Percentiles rank a stretch among this genome's conserved stretches.
Evolutionary conservation across 768 basidiomycete genomes (phyloP).

Genomic region (Suillus americanus): DNA sequence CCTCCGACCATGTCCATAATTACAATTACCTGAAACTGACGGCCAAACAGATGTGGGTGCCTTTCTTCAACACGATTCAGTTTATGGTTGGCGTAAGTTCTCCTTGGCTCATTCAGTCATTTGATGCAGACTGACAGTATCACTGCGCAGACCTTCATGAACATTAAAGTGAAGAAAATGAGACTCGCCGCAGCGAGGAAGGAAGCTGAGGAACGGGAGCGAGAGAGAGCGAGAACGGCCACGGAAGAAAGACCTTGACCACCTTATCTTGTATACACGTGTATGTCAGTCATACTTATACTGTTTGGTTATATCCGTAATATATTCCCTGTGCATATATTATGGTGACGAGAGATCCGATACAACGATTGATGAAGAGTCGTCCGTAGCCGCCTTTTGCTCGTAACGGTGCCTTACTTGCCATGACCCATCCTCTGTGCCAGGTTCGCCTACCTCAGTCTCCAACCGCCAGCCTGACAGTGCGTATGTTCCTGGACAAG

Average conservation of each 20-base stretch:
- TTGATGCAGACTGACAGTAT: background rate
- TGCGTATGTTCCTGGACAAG: slow-evolving; percentile 62
- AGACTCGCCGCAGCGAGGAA: slow-evolving; percentile 55
- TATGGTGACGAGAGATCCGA: slow-evolving; percentile 11
- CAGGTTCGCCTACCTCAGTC: slow-evolving; percentile 54
- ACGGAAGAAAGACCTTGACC: background rate
- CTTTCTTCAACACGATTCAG: slow-evolving; percentile 80
- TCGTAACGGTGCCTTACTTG: slow-evolving; percentile 39
- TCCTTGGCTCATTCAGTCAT: slow-evolving; percentile 5
- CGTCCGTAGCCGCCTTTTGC: slow-evolving; percentile 33
- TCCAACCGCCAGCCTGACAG: slow-evolving; percentile 71
- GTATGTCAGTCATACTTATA: background rate
- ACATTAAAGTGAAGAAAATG: slow-evolving; percentile 66
- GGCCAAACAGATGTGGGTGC: slow-evolving; percentile 69
- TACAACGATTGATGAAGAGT: slow-evolving; percentile 37
- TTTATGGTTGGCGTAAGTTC: slow-evolving; percentile 71
- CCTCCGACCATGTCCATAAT: background rate
- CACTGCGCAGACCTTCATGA: slow-evolving; percentile 62
- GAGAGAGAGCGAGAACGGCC: slow-evolving; percentile 25
- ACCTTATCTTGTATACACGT: slow-evolving; percentile 14
- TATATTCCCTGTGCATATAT: slow-evolving; percentile 3
- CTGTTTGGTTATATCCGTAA: slow-evolving; percentile 16
- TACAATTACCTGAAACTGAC: slow-evolving; percentile 8
- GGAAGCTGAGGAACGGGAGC: slow-evolving; percentile 40
- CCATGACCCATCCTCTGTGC: slow-evolving; percentile 25